Evolutionary conservation across 2,329 filamentous ascomycete species (phyloP).

Genomic region (Pseudocercospora crystallina): DNA sequence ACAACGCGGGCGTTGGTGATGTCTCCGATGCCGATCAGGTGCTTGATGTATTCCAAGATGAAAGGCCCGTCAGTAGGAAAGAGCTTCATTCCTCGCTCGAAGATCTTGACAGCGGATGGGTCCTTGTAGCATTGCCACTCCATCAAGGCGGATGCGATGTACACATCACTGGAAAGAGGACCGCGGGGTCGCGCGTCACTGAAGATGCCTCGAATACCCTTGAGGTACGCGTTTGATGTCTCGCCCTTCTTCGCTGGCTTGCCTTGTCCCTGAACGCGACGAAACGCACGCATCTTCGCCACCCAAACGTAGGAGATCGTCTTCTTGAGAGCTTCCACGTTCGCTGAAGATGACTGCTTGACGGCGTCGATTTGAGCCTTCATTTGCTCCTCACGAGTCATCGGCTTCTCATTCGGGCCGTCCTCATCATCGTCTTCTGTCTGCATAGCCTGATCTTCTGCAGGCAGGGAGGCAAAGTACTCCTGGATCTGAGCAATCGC

Average conservation of each 20-base stretch:
- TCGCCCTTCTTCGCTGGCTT: conserved; percentile 50
- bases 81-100: conserved; percentile 87
- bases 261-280: conserved; percentile 83
- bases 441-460: conserved; percentile 37
- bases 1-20: conserved; percentile 87
- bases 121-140: conserved; percentile 97
- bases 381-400: conserved; percentile 53
- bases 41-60: conserved; percentile 93
- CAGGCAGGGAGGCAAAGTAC: conserved; percentile 48
- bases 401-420: conserved; percentile 48
- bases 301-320: conserved; percentile 95
- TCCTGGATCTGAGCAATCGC: conserved; percentile 57
- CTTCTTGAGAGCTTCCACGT: conserved; percentile 74
- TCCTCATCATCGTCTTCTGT: conserved; percentile 54
- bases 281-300: conserved; percentile 87
- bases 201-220: conserved; percentile 82
- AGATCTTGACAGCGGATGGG: conserved; percentile 87
- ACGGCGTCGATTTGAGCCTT: conserved; percentile 57
- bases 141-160: conserved; percentile 87
- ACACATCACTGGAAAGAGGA: conserved; percentile 88
- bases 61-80: conserved; percentile 94
- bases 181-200: conserved; percentile 83
- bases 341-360: conserved; percentile 66
- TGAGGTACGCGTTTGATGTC: conserved; percentile 12
- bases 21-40: conserved; percentile 87